Percentiles rank a stretch among this genome's conserved stretches.
phyloP scores from a whole-genome alignment of 257 asterid genomes.

The Gynochthodes officinalis region DNA sequence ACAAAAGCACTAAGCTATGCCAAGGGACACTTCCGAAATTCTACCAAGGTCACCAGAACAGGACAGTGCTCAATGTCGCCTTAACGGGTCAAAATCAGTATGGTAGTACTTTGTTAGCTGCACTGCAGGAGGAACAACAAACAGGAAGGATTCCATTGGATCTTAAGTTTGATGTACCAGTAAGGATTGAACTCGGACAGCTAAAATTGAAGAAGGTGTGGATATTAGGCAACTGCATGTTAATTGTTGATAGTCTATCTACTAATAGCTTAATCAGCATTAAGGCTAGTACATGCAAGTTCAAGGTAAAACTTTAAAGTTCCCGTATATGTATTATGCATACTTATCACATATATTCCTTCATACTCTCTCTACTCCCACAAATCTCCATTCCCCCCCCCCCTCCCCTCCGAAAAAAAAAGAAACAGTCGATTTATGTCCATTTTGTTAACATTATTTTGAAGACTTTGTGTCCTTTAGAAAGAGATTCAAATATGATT shows the following conservation, averaged over 20 bases:
- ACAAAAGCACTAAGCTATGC: constrained; percentile 63
- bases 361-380: not conserved
- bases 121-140: constrained; percentile 81
- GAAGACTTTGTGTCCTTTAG: not conserved
- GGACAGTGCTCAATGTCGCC: constrained; percentile 52
- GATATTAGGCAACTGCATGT: constrained; percentile 59
- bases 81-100: constrained; percentile 64
- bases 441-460: not conserved
- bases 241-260: constrained; percentile 75
- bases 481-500: not conserved
- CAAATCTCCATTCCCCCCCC: too few species aligned
- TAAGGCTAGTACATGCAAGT: constrained; percentile 69
- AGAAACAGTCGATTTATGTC: constrained; percentile 2
- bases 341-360: not conserved
- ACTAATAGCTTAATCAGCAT: constrained; percentile 59
- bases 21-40: constrained; percentile 69
- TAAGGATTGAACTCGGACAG: constrained; percentile 64
- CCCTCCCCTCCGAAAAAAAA: too few species aligned
- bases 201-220: constrained; percentile 67
- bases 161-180: constrained; percentile 73
- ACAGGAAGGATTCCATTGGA: constrained; percentile 76
- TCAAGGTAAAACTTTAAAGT: constrained; percentile 56
- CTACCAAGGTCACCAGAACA: constrained; percentile 83
- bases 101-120: constrained; percentile 66
- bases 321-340: not conserved